Percentiles rank a stretch among this genome's conserved stretches.
These are phyloP conservation scores for Sporobolus alterniflorus DNA, from an alignment of 202 grass and related monocot genomes.

Conservation along the genomic window DNA sequence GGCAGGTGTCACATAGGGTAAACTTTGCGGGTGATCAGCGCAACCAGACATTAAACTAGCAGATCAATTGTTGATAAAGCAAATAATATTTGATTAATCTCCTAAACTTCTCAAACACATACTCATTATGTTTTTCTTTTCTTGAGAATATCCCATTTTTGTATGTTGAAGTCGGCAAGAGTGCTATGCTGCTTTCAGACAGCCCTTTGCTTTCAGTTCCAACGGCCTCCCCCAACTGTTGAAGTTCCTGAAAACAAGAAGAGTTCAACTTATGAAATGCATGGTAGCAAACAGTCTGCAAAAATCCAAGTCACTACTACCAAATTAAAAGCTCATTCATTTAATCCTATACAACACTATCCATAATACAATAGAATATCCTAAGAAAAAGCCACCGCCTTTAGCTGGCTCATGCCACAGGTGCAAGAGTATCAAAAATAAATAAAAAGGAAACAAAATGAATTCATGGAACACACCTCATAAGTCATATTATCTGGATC, in stretches of 20 bases:
- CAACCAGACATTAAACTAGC: background rate
- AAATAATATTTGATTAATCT: background rate
- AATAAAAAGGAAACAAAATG: constrained; percentile 3
- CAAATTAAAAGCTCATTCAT: background rate
- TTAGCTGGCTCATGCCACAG: background rate
- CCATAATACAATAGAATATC: background rate
- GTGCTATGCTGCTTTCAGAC: constrained; percentile 57
- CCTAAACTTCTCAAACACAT: constrained; percentile 35
- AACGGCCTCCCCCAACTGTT: constrained; percentile 84
- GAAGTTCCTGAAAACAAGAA: constrained; percentile 82
- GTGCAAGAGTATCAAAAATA: background rate
- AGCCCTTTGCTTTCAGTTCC: constrained; percentile 89
- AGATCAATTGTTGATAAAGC: background rate
- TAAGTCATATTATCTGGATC: constrained; percentile 95
- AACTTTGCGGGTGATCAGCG: background rate
- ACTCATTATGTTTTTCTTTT: constrained; percentile 87
- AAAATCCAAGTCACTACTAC: background rate
- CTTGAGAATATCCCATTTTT: constrained; percentile 83
- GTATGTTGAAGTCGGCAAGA: constrained; percentile 65
- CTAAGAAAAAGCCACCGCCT: background rate
- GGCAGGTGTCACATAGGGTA: background rate
- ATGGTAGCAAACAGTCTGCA: background rate
- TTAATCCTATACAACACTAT: background rate
- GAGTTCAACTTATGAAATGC: constrained; percentile 8
- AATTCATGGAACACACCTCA: constrained; percentile 58